Percentiles rank a stretch among this genome's conserved stretches.
Conservation (phyloP, 495 filamentous ascomycete species). For the Pyrenula massariospora region DNA sequence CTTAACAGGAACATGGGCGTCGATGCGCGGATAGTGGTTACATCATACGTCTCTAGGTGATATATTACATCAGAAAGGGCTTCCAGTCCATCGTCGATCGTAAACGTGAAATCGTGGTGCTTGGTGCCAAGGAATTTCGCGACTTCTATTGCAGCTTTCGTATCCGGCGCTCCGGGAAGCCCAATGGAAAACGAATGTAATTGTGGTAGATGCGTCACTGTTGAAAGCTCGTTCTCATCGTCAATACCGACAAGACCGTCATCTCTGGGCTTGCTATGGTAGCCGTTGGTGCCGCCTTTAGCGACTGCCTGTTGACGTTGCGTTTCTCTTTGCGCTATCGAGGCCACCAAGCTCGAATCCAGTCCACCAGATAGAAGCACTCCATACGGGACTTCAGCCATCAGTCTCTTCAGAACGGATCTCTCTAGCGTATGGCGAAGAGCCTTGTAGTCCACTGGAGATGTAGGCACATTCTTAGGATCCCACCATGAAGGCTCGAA, state of each 20-base stretch:
- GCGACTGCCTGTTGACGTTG: constrained; percentile 56
- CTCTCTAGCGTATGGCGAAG: constrained; percentile 75
- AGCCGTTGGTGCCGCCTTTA: constrained; percentile 17
- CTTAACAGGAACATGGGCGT: constrained; percentile 97
- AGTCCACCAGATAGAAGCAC: constrained; percentile 91
- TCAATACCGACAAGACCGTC: constrained; percentile 86
- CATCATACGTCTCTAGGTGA: constrained; percentile 95
- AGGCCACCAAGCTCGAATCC: constrained; percentile 87
- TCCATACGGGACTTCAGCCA: constrained; percentile 98
- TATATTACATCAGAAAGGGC: constrained; percentile 94
- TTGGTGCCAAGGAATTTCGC: constrained; percentile 93
- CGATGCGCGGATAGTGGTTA: constrained; percentile 95
- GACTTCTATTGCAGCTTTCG: constrained; percentile 75
- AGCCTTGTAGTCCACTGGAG: constrained; percentile 67
- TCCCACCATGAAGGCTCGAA: constrained; percentile 93
- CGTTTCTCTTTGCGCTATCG: constrained; percentile 91
- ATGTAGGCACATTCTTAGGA: constrained; percentile 59
- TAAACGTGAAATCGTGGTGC: constrained; percentile 97
- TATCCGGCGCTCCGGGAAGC: constrained; percentile 81
- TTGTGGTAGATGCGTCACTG: constrained; percentile 84
- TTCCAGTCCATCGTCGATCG: constrained; percentile 90
- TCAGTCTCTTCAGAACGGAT: constrained; percentile 88
- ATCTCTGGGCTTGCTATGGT: constrained; percentile 34
- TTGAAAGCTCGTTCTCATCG: constrained; percentile 75
- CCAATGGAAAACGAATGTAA: constrained; percentile 98